Conservation (phyloP, 495 filamentous ascomycete genomes). For the Corynascus novoguineensis region DNA sequence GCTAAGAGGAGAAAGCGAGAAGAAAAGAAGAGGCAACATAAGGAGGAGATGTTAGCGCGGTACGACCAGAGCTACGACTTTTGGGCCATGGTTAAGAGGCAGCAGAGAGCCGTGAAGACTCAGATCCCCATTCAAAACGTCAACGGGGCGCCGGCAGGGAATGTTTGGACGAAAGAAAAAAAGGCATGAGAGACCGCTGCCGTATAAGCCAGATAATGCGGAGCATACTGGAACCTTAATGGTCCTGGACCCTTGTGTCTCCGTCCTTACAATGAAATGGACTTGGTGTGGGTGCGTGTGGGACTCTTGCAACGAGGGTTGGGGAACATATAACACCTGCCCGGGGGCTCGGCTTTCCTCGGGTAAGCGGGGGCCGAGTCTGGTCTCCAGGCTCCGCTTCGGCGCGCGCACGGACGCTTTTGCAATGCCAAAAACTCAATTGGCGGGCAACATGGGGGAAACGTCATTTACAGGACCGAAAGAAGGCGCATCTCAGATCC, state of each 20-base stretch:
- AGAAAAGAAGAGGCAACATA: conserved; percentile 23
- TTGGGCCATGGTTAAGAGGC: conserved; percentile 38
- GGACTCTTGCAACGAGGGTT: neutral
- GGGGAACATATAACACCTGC: neutral
- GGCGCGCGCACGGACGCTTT: conserved; percentile 19
- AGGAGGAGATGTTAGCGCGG: conserved; percentile 15
- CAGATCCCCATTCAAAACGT: conserved; percentile 42
- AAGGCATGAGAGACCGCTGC: neutral
- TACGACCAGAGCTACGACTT: conserved; percentile 41
- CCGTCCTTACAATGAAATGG: no score
- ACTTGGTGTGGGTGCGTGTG: no score
- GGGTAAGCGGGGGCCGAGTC: conserved; percentile 7
- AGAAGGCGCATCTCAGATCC: neutral
- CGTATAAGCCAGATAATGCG: no score
- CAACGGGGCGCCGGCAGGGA: conserved; percentile 12
- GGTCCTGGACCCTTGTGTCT: no score
- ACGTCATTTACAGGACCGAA: conserved; percentile 24
- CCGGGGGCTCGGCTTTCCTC: conserved; percentile 22
- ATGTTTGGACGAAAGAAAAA: neutral
- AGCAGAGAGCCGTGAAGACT: conserved; percentile 28
- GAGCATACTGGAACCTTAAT: no score
- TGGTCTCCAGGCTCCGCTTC: conserved; percentile 1
- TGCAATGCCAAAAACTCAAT: conserved; percentile 27
- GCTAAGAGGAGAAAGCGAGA: conserved; percentile 22
- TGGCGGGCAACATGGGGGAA: conserved; percentile 16